Base-by-base conservation (phyloP, 331 rosid species). In the Acacia concinna region DNA sequence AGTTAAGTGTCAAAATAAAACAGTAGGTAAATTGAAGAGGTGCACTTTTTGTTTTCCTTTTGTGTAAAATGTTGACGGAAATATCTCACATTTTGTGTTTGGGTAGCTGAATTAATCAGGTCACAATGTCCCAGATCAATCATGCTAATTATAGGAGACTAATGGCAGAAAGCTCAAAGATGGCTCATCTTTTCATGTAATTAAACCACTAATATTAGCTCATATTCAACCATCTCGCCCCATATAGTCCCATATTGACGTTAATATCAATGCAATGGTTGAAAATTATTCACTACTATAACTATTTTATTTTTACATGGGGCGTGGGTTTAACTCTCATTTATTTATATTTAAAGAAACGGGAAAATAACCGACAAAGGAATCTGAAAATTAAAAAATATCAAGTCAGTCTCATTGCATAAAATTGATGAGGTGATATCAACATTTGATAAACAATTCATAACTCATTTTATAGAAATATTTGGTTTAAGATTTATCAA, bases 151-250 rank as follows among this genome's bases (percentile, higher is more conserved):
- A 74, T 59, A 38, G 78, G 43, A 49, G 46, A 20, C 21, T 69
- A 32, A 35, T 9, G 63, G 59, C 32, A 60, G 47, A 38, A 34
- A 51, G 13, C 57, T 52, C 21, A 6, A 78, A 68, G 34, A 9
- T 35, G 65, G 65, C 40, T 51, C 81, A 18, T 69, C 52, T 49
- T 67, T 35, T 57, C 41, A 27, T 8, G 70, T 78, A 78, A n/a
- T n/a, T n/a, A n/a, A 67, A 35, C 1, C 28, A 21, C 5, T 3
- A 41, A 8, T n/a, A n/a, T 37, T 35, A 11, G 4, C 18, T 20
- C 20, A 9, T 21, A 51, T 77, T 25, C 75, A 52, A 30, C 34
- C 59, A 67, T 27, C 32, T 52, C 76, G 41, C 68, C 59, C 70
- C 14, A 54, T 20, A 21, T 52, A 69, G 41, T 57, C 59, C 70